These are phyloP conservation scores for Raphanus raphanistrum DNA, from an alignment of 345 rosid species.

Conservation along the genomic window DNA sequence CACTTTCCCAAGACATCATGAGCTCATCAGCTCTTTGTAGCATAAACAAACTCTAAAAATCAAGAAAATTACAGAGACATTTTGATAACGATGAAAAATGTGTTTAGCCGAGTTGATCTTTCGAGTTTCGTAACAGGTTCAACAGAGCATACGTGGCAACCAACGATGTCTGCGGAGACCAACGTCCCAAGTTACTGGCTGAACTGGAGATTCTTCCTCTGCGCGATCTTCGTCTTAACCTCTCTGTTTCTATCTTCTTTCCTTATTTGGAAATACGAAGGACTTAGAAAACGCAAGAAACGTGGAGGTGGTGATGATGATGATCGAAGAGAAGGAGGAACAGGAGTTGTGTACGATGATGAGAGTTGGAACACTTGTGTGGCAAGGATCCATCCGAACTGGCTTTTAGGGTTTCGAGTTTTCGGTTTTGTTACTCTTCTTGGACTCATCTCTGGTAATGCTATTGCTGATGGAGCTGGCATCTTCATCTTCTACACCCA, in stretches of 20 bases:
- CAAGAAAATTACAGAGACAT: conserved; percentile 5
- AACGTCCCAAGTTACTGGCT: conserved; percentile 77
- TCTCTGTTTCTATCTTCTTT: conserved; percentile 51
- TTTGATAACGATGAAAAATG: conserved; percentile 14
- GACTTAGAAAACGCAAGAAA: conserved; percentile 34
- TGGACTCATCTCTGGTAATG: conserved; percentile 56
- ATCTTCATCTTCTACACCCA: conserved; percentile 89
- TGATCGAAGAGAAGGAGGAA: conserved; percentile 23
- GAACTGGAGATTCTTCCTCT: conserved; percentile 78
- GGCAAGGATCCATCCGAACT: conserved; percentile 59
- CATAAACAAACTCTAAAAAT: not conserved
- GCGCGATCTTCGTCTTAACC: conserved; percentile 54
- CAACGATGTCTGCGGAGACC: conserved; percentile 65
- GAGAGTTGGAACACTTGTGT: conserved; percentile 80
- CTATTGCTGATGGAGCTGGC: conserved; percentile 59
- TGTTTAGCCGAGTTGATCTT: conserved; percentile 42
- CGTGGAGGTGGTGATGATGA: not conserved
- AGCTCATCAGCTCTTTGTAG: not conserved
- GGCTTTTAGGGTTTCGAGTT: conserved; percentile 69
- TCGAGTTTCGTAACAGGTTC: conserved; percentile 63
- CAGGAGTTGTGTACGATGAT: conserved; percentile 53
- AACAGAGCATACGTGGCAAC: conserved; percentile 53
- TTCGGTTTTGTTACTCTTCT: conserved; percentile 57
- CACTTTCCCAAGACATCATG: not conserved
- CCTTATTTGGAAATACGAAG: conserved; percentile 78